Base-by-base conservation (phyloP, 345 rosid genomes). In the Eucalyptus marginata region DNA sequence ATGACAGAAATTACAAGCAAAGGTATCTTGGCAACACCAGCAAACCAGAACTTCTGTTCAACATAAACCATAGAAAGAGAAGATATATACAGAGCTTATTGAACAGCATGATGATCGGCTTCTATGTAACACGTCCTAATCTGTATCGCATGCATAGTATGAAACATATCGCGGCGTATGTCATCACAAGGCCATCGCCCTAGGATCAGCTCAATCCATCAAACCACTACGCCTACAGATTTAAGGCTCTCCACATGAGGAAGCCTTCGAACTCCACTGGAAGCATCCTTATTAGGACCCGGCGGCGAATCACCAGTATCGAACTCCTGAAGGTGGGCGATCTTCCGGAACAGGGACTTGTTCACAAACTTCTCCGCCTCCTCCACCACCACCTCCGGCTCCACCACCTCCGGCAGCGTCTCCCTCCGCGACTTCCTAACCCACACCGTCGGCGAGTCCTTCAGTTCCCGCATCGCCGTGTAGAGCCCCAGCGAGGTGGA, bases 261-360 rank as follows among this genome's bases (percentile, higher is more conserved):
- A 76, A 44, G 16, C 84, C 84, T 40, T 76, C 15, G 29, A 36
- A 40, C 84, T 76, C 47, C 47, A 76, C 27, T 1, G 47, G 84
- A 40, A 12, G 24, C 47, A 40, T 76, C 84, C 83, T 76, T 40
- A 20, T 6, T 76, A 12, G 84, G 46, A 20, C 7, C 84, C 1
- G 8, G 47, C 2, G 47, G 27, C 7, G 16, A n/a, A 31, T 86
- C 89, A 2, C 91, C 91, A 15, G 86, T 47, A 14, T 94, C 93
- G 5, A 88, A 91, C 25, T 93, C 95, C 81, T 91, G 95, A 52
- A 96, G 86, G 54, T 94, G 98, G 2, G 96, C 97, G 18, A 95
- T 80, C 83, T 95, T 97, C 93, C 98, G 93, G 88, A 95, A 95
- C 83, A 95, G 91, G 1, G 98, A 95, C 80, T 91, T 93, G 59